Base-by-base conservation (phyloP, 1,284 basidiomycete genomes). In the Ustilago curta region DNA sequence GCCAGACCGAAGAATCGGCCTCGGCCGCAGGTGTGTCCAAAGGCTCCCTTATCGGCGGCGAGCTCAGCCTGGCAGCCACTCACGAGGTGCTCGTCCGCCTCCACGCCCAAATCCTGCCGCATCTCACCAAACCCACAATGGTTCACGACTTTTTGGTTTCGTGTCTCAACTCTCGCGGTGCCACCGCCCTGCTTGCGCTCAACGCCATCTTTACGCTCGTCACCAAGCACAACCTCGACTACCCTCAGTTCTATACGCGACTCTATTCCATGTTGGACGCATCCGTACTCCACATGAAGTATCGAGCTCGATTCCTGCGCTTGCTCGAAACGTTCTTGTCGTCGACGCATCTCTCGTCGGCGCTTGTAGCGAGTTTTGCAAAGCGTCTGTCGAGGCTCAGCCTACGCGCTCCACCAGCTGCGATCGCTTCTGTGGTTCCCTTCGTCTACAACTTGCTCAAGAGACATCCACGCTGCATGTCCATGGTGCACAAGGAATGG, bases 381-480 rank as follows among this genome's bases (percentile, higher is more conserved):
- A 99, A 99, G 86, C 91, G 94, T 4, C 88, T 99, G 21, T 90
- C 94, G 1, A 89, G 93, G 7, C 88, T 97, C 3, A 91, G 93
- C 6, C 88, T 99, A 12, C 88, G 88, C 40, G 94, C 95, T 0
- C 92, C 95, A 0, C 95, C 96, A 0, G 91, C 94, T 3, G 96
- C 93, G 1, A 91, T 95, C 37, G 89, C 99, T 62, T 92, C 94
- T 86, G 88, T 94, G 72, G 90, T 99, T 32, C 95, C 97, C 0
- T 94, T 99, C 86, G 91, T 91, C 9, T 99, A 98, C 87, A 99
- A 99, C 85, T 87, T 96, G 59, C 90, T 99, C 82, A 97, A 97
- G 85, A 88, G 89, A 14, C 96, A 99, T 85, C 95, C 95, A 9
- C 90, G 91, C 0, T 89, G 95, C 74, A 96, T 98, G 93, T 87